Conservation (phyloP, 495 filamentous ascomycete genomes). For the Hypoxylon trugodes region DNA sequence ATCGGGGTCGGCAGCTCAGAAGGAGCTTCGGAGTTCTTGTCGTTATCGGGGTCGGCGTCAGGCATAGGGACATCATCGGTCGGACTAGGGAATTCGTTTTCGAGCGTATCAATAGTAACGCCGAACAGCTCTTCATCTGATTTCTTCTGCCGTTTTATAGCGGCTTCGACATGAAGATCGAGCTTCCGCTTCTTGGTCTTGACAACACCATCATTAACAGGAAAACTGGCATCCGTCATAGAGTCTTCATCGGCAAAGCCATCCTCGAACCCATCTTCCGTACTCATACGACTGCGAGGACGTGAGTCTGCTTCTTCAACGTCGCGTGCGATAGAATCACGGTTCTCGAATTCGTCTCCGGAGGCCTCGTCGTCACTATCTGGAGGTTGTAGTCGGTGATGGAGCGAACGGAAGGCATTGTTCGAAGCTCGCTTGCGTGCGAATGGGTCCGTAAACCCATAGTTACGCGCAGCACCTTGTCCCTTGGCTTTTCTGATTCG, state of each 20-base stretch:
- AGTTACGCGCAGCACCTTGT: slow-evolving; percentile 64
- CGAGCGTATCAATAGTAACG: slow-evolving; percentile 62
- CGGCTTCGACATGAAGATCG: slow-evolving; percentile 63
- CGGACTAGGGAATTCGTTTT: slow-evolving; percentile 54
- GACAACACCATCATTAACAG: slow-evolving; percentile 49
- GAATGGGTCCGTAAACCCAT: slow-evolving; percentile 79
- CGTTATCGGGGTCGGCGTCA: slow-evolving; percentile 46
- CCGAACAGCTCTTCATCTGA: slow-evolving; percentile 83
- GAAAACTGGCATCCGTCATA: slow-evolving; percentile 63
- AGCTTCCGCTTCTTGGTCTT: slow-evolving; percentile 76
- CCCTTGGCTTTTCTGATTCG: slow-evolving; percentile 73
- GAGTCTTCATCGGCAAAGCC: slow-evolving; percentile 65
- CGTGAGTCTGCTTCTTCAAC: slow-evolving; percentile 86
- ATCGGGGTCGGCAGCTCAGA: slow-evolving; percentile 28
- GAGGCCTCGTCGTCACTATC: slow-evolving; percentile 68
- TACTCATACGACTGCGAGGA: slow-evolving; percentile 79
- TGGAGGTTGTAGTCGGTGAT: slow-evolving; percentile 59
- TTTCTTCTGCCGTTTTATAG: slow-evolving; percentile 75
- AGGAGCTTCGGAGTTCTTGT: slow-evolving; percentile 49
- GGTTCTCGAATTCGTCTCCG: slow-evolving; percentile 55
- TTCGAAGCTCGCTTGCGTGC: slow-evolving; percentile 68
- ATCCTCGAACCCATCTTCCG: slow-evolving; percentile 70
- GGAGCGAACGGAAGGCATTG: slow-evolving; percentile 59
- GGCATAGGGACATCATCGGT: slow-evolving; percentile 51
- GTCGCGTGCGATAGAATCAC: slow-evolving; percentile 68